A percentile compares a stretch with the other conserved stretches of the same genome.
Evolutionary conservation across 2,329 filamentous ascomycete species (phyloP).

Genomic region (Aureobasidium musti): DNA sequence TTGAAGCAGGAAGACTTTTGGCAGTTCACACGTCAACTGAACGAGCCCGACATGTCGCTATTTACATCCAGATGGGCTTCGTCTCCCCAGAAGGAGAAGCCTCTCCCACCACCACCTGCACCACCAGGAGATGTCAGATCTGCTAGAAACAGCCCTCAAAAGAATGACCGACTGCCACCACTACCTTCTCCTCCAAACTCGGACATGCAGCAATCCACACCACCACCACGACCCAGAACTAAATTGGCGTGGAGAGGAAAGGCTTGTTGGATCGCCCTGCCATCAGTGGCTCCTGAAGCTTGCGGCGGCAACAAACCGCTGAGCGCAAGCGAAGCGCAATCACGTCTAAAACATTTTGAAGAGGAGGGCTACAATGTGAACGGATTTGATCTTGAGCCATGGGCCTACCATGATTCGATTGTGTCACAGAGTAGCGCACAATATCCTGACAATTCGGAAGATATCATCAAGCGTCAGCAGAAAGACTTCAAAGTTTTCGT

Average conservation of each 20-base stretch:
- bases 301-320: conserved; percentile 49
- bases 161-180: conserved; percentile 1
- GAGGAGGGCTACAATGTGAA: conserved; percentile 67
- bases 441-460: conserved; percentile 66
- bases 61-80: conserved; percentile 23
- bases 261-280: conserved; percentile 50
- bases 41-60: conserved; percentile 25
- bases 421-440: conserved; percentile 64
- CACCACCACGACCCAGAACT: conserved; percentile 46
- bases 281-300: conserved; percentile 46
- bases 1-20: conserved; percentile 55
- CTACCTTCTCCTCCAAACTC: conserved; percentile 6
- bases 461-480: conserved; percentile 57
- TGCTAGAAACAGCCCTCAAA: not conserved
- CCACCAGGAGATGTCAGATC: not conserved
- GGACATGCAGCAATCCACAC: conserved; percentile 29
- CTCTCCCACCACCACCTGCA: conserved; percentile 21
- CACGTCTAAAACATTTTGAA: conserved; percentile 67
- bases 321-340: conserved; percentile 56
- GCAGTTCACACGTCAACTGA: conserved; percentile 38
- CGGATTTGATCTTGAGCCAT: conserved; percentile 65
- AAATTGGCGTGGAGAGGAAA: conserved; percentile 51
- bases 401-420: conserved; percentile 4
- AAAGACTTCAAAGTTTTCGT: conserved; percentile 64
- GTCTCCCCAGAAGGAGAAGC: conserved; percentile 23